These are phyloP conservation scores for Plasmodium chabaudi DNA, from an alignment of 169 alveolate genomes.

Conservation along the genomic window DNA sequence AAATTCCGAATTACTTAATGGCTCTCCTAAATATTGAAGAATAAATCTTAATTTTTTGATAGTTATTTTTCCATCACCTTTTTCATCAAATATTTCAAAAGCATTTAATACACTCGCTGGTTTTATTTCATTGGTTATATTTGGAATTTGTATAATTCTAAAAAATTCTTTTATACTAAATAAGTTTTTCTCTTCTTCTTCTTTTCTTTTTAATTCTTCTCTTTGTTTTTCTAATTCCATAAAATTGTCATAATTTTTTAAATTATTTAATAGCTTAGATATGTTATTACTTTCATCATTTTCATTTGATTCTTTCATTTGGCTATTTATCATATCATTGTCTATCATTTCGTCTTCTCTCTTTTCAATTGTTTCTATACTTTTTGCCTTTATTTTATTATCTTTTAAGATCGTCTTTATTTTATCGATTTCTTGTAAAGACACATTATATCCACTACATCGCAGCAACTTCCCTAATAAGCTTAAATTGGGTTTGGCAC, in stretches of 20 bases:
- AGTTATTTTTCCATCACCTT: conserved; percentile 72
- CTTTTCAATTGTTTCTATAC: conserved; percentile 18
- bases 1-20: conserved; percentile 57
- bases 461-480: conserved; percentile 60
- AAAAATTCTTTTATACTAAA: conserved; percentile 69
- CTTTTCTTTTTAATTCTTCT: conserved; percentile 56
- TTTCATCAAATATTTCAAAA: conserved; percentile 70
- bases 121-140: conserved; percentile 64
- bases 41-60: conserved; percentile 59
- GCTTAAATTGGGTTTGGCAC: conserved; percentile 7
- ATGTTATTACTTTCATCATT: neutral
- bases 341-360: conserved; percentile 23
- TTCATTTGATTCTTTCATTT: neutral
- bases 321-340: conserved; percentile 1
- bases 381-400: conserved; percentile 23
- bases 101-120: conserved; percentile 62
- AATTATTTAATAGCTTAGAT: conserved; percentile 54
- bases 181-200: conserved; percentile 72
- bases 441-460: conserved; percentile 70
- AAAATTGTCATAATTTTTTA: conserved; percentile 66
- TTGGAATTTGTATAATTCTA: conserved; percentile 65
- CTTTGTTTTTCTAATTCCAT: conserved; percentile 70
- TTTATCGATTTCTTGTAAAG: conserved; percentile 65
- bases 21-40: conserved; percentile 72
- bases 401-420: conserved; percentile 55